phyloP scores from a whole-genome alignment of 768 basidiomycete species.

The Lactarius sanguifluus region DNA sequence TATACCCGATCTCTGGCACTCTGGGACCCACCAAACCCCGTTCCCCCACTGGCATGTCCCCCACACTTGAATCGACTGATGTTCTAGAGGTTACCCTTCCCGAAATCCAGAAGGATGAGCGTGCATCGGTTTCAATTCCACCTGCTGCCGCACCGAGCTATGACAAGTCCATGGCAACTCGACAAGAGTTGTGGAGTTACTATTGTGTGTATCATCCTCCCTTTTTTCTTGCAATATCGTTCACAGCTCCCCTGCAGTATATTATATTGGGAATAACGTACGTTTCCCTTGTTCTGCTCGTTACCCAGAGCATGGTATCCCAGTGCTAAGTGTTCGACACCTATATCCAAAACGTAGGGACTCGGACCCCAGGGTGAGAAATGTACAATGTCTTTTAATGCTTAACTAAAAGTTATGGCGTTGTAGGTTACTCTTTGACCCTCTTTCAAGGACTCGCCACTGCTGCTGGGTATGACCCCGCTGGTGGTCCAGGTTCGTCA shows the following conservation, averaged over 20 bases:
- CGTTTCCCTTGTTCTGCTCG: slow-evolving; percentile 24
- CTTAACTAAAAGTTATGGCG: not conserved
- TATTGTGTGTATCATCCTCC: slow-evolving; percentile 51
- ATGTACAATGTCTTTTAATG: not conserved
- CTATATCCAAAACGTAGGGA: slow-evolving; percentile 44
- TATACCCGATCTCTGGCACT: not conserved
- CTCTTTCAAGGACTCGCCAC: slow-evolving; percentile 69
- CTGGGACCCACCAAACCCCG: not conserved
- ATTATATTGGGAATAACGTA: slow-evolving; percentile 78
- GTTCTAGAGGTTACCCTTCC: not conserved
- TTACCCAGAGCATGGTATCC: not conserved
- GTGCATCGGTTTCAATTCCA: no score
- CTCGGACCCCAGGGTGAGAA: slow-evolving; percentile 51
- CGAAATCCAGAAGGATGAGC: no score
- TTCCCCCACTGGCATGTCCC: not conserved
- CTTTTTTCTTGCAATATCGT: slow-evolving; percentile 41
- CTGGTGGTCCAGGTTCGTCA: slow-evolving; percentile 64
- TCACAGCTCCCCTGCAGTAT: slow-evolving; percentile 46
- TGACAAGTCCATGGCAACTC: slow-evolving; percentile 69
- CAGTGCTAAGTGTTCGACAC: slow-evolving; percentile 26
- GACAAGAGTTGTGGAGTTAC: slow-evolving; percentile 76
- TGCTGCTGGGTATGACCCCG: slow-evolving; percentile 68
- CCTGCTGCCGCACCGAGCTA: not conserved
- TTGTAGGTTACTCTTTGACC: slow-evolving; percentile 59
- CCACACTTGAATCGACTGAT: not conserved